phyloP scores from a whole-genome alignment of 768 basidiomycete species.

The Trametes cubensis region DNA sequence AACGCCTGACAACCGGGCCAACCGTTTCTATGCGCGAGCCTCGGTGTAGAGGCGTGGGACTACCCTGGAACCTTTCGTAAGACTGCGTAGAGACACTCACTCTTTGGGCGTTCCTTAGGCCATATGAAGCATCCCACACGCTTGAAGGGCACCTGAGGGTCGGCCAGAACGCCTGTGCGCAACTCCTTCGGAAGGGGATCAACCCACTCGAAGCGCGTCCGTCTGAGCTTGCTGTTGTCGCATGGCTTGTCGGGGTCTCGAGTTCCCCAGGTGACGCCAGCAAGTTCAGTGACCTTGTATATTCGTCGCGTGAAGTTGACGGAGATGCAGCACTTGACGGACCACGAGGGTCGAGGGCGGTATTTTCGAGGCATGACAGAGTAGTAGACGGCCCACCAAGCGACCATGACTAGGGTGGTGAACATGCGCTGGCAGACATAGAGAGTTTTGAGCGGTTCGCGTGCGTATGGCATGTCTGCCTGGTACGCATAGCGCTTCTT shows the following conservation, averaged over 20 bases:
- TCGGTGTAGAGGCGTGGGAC: too few species aligned
- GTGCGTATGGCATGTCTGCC: conserved; percentile 46
- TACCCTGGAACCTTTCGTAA: too few species aligned
- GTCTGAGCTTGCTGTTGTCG: conserved; percentile 37
- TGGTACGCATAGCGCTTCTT: conserved; percentile 33
- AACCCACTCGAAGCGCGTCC: conserved; percentile 54
- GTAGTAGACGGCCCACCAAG: conserved; percentile 49
- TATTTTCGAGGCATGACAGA: conserved; percentile 43
- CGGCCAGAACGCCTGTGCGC: conserved; percentile 46
- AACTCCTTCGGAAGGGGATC: conserved; percentile 44
- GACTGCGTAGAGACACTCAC: conserved; percentile 11
- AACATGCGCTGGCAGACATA: conserved; percentile 52
- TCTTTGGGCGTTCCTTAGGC: conserved; percentile 40
- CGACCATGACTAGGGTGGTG: conserved; percentile 51
- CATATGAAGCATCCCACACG: conserved; percentile 52
- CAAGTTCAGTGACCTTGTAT: conserved; percentile 56
- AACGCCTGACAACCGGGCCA: too few species aligned
- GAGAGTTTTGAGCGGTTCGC: conserved; percentile 48
- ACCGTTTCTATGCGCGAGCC: too few species aligned
- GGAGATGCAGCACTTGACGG: conserved; percentile 49
- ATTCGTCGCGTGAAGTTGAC: conserved; percentile 57
- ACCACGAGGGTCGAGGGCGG: conserved; percentile 55
- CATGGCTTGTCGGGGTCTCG: conserved; percentile 47
- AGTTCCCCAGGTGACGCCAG: conserved; percentile 58
- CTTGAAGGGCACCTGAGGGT: conserved; percentile 43